phyloP scores from a whole-genome alignment of 2,329 filamentous ascomycete genomes.

The Cytospora piceae region DNA sequence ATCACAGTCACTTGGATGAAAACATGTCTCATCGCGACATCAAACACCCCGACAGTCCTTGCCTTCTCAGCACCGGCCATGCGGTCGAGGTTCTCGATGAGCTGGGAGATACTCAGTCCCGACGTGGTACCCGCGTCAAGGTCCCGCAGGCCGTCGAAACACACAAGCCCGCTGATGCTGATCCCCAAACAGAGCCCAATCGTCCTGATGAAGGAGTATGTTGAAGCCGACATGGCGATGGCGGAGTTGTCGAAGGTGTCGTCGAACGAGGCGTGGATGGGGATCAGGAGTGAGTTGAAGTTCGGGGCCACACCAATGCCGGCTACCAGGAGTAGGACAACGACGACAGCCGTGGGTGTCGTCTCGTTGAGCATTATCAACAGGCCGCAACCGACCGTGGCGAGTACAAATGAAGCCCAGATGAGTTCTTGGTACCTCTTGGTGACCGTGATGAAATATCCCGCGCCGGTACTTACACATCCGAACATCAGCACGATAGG shows the following conservation, averaged over 20 bases:
- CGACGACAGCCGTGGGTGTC: constrained; percentile 15
- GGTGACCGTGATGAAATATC: constrained; percentile 21
- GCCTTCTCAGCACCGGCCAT: not conserved
- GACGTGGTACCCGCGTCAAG: not conserved
- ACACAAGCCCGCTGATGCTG: constrained; percentile 25
- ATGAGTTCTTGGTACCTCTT: constrained; percentile 19
- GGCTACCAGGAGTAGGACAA: constrained; percentile 13
- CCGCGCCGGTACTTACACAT: constrained; percentile 45
- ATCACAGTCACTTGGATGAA: constrained; percentile 21
- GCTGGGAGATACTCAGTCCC: constrained; percentile 11
- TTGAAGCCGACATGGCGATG: constrained; percentile 19
- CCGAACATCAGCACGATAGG: constrained; percentile 57
- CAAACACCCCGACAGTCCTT: not conserved
- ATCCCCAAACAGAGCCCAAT: constrained; percentile 24
- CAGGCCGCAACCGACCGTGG: constrained; percentile 17
- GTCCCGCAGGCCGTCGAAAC: constrained; percentile 18
- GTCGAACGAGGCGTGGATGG: constrained; percentile 24
- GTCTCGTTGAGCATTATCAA: constrained; percentile 7
- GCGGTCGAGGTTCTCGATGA: not conserved
- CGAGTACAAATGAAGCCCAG: constrained; percentile 10
- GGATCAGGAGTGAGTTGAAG: constrained; percentile 25
- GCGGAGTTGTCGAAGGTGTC: constrained; percentile 19
- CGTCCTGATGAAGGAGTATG: constrained; percentile 23
- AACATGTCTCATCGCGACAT: constrained; percentile 17
- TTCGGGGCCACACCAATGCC: constrained; percentile 20